Base-by-base conservation (phyloP, 2,329 filamentous ascomycete species). In the Xylaria sp. region DNA sequence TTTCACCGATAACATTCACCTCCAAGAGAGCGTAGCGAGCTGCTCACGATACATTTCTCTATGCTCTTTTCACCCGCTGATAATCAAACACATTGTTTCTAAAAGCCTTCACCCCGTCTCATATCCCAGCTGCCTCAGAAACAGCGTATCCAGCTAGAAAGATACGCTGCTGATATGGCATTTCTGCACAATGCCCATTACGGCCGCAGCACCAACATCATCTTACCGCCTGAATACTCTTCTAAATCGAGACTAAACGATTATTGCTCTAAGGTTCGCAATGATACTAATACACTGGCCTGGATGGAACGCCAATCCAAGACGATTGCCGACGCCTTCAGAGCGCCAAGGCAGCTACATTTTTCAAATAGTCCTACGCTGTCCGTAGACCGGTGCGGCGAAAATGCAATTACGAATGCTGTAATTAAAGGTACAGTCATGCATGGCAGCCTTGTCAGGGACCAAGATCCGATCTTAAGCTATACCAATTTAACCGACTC, bases 251-350 rank as follows among this genome's bases (percentile, higher is more conserved):
- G 7, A 5, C 3, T 44, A 3, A 13, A 31, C 10, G 56, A 58
- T 15, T 31, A 46, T 10, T 20, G 39, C 23, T 18, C 15, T 8
- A 37, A 46, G n/a, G 20, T 6, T 6, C 34, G 15, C 23, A 31
- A 46, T 31, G 8, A 44, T n/a, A 12, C 23, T 3, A 58, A 58
- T 15, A 46, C 9, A 3, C 6, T 31, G 39, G 56, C 56, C 23
- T 58, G 56, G 56, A 31, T 58, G 13, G 56, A 46, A 15, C 56
- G 56, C 13, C 39, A 58, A 31, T 58, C 56, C 5, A 13, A 46
- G 15, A 31, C 10, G 13, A 46, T 58, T 20, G 15, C 39, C 20
- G 23, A 15, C 10, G 56, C 56, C 41, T 58, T 46, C 39, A 13
- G 12, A 7, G 39, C n/a, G 18, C 39, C 39, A n/a, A 13, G 25